These are phyloP conservation scores for Nemania bipapillata DNA, from an alignment of 2,329 filamentous ascomycete species.

Conservation along the genomic window DNA sequence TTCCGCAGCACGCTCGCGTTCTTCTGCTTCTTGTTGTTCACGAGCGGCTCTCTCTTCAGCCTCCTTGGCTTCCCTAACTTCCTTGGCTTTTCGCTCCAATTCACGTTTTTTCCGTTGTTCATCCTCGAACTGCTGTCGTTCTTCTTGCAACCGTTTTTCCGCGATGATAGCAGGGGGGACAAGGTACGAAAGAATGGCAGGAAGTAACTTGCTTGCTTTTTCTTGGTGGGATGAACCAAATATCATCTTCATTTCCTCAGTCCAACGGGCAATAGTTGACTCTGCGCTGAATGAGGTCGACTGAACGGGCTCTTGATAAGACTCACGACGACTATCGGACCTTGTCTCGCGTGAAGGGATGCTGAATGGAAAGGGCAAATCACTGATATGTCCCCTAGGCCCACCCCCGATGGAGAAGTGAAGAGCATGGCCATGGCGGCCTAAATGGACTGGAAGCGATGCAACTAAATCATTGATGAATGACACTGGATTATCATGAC, in stretches of 20 bases:
- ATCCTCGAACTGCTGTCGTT: conserved; percentile 65
- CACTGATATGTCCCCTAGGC: conserved; percentile 62
- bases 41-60: conserved; percentile 73
- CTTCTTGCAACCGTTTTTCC: conserved; percentile 72
- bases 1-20: conserved; percentile 71
- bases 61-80: conserved; percentile 78
- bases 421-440: conserved; percentile 63
- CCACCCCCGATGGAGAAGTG: conserved; percentile 69
- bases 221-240: conserved; percentile 77
- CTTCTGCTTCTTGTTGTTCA: conserved; percentile 77
- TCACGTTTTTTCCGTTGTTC: conserved; percentile 72
- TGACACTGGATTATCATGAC: conserved; percentile 63
- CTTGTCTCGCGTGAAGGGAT: conserved; percentile 55
- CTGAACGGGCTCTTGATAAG: conserved; percentile 72
- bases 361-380: conserved; percentile 56
- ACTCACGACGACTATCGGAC: conserved; percentile 62
- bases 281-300: conserved; percentile 79
- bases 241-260: conserved; percentile 87
- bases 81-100: conserved; percentile 71
- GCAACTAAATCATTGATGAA: conserved; percentile 68
- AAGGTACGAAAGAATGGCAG: conserved; percentile 75
- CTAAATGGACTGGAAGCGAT: conserved; percentile 60
- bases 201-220: conserved; percentile 73
- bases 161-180: conserved; percentile 86
- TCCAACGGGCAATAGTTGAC: conserved; percentile 81